These are phyloP conservation scores for Rutstroemia sp. DNA, from an alignment of 2,329 filamentous ascomycete genomes.

Conservation along the genomic window DNA sequence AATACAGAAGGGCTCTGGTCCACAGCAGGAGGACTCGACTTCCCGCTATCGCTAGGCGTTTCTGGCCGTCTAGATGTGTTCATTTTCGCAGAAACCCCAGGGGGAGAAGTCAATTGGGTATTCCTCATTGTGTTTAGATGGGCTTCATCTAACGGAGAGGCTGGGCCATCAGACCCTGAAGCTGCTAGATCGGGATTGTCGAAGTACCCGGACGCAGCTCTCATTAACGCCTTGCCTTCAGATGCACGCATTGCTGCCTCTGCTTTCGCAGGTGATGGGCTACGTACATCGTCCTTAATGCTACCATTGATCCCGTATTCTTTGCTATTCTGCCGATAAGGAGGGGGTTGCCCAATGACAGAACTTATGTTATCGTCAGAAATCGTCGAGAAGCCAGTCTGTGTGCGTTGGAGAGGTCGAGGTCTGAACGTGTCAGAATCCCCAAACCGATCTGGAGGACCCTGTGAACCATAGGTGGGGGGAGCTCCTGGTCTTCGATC, in stretches of 20 bases:
- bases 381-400: slow-evolving; percentile 35
- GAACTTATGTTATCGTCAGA: not conserved
- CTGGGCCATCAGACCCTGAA: slow-evolving; percentile 6
- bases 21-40: slow-evolving; percentile 1
- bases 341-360: not conserved
- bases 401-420: slow-evolving; percentile 46
- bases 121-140: slow-evolving; percentile 25
- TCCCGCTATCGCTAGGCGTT: slow-evolving; percentile 6
- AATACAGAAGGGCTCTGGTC: not conserved
- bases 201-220: slow-evolving; percentile 14
- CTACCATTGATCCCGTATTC: not conserved
- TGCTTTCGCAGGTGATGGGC: slow-evolving; percentile 32
- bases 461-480: slow-evolving; percentile 2
- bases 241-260: slow-evolving; percentile 54
- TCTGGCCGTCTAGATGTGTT: slow-evolving; percentile 11
- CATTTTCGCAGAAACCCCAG: slow-evolving; percentile 11
- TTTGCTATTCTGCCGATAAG: not conserved
- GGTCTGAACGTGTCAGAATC: slow-evolving; percentile 38
- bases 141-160: slow-evolving; percentile 17
- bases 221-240: slow-evolving; percentile 51
- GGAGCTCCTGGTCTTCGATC: slow-evolving; percentile 6
- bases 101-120: slow-evolving; percentile 9
- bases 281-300: slow-evolving; percentile 5
- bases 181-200: slow-evolving; percentile 1
- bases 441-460: slow-evolving; percentile 1